These are phyloP conservation scores for Phoenix dactylifera DNA, from an alignment of 176 grass and related monocot genomes.

Conservation along the genomic window DNA sequence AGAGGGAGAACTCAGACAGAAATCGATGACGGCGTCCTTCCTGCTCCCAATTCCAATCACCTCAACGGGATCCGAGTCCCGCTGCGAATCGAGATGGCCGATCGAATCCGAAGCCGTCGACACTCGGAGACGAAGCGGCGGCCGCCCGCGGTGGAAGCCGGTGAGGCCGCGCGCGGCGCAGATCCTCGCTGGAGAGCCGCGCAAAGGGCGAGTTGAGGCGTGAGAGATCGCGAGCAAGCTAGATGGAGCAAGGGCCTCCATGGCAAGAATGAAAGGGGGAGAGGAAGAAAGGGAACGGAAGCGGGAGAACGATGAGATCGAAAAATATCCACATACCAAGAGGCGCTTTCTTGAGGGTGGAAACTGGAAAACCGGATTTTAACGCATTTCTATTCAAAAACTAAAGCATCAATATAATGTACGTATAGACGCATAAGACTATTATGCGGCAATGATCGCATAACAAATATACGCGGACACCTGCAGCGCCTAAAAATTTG, in stretches of 20 bases:
- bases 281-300: constrained; percentile 22
- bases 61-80: constrained; percentile 50
- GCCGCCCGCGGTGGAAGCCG: constrained; percentile 11
- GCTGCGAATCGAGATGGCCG: not conserved
- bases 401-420: too few species aligned
- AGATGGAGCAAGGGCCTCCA: too few species aligned
- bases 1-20: constrained; percentile 59
- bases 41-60: constrained; percentile 80
- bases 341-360: too few species aligned
- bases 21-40: constrained; percentile 82
- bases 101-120: not conserved
- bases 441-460: too few species aligned
- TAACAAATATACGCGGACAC: too few species aligned
- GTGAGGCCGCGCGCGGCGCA: constrained; percentile 1
- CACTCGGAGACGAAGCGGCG: not conserved
- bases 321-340: too few species aligned
- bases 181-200: constrained; percentile 6
- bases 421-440: too few species aligned
- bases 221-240: too few species aligned
- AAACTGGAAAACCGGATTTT: too few species aligned
- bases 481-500: too few species aligned
- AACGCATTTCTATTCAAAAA: too few species aligned
- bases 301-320: constrained; percentile 10
- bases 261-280: not conserved
- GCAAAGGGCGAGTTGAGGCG: too few species aligned